Evolutionary conservation across 1,139 yeast species (phyloP).

Genomic region (Pichia kudriavzevii): DNA sequence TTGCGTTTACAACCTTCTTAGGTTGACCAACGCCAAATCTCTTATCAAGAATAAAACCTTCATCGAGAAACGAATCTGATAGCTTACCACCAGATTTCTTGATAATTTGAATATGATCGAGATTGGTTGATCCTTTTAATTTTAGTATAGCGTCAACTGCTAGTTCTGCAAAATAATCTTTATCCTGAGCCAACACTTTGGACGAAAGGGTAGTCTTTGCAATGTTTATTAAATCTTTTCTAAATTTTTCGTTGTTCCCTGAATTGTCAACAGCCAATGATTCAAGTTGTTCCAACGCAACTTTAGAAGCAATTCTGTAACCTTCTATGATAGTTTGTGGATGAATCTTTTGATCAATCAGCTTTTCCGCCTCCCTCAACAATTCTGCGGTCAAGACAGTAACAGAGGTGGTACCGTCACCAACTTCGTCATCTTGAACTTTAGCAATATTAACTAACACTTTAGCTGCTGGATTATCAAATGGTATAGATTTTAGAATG

Average conservation of each 20-base stretch:
- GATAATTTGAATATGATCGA: constrained; percentile 89
- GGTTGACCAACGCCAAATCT: constrained; percentile 94
- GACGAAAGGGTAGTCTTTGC: constrained; percentile 93
- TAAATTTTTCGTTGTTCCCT: constrained; percentile 52
- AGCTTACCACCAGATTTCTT: constrained; percentile 91
- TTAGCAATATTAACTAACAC: constrained; percentile 92
- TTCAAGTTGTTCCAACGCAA: constrained; percentile 76
- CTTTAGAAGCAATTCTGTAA: constrained; percentile 76
- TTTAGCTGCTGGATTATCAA: constrained; percentile 97
- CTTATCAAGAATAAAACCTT: constrained; percentile 88
- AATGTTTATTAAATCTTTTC: constrained; percentile 72
- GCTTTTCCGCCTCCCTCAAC: constrained; percentile 88
- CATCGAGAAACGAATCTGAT: constrained; percentile 88
- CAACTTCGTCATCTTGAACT: constrained; percentile 98
- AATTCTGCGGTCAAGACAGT: constrained; percentile 90
- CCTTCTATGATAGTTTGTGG: constrained; percentile 98
- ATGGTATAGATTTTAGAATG: constrained; percentile 84
- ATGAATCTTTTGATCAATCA: constrained; percentile 88
- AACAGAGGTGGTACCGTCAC: constrained; percentile 99
- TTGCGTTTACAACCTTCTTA: constrained; percentile 73
- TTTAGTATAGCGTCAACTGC: constrained; percentile 94
- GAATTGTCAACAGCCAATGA: constrained; percentile 73
- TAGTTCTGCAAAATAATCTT: constrained; percentile 75
- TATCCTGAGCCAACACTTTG: constrained; percentile 90
- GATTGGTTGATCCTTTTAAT: constrained; percentile 87